Evolutionary conservation across 2,329 filamentous ascomycete species (phyloP), one percentile per base, ranked within the genome.

Genomic region (Myrmaecium sp.): DNA sequence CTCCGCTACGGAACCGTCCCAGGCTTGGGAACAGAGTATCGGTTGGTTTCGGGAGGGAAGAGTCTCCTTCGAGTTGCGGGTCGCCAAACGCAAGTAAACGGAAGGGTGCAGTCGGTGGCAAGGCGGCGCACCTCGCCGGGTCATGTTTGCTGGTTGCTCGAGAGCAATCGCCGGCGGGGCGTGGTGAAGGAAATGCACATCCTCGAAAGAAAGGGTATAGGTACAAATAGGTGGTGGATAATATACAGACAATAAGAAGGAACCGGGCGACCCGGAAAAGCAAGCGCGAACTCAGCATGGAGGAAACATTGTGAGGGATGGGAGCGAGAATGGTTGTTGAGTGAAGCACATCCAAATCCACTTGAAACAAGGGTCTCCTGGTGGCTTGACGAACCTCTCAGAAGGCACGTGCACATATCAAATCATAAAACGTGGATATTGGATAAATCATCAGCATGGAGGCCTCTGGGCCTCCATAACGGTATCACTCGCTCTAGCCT

Each of bases 21-120:
- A 66, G 30, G 31, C 47, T 54, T 14, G 52, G 55, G 9, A 52
- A 51, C 21, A 51, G 49, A 33, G 45, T 54, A 47, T 57, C 58
- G 14, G 59, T 49, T 1, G 54, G 48, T 12, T 52, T 46, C 1
- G 74, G 77, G 14, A 94, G 74, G 5, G 80, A 83, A 2, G 77
- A 82, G 46, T 93, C 81, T 40, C 86, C 86, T 55, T 95, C 86
- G 28, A 95, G 68, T 50, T 95, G 86, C 4, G 86, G 86, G 49
- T 95, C 86, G 33, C 79, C 86, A 13, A 95, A 68, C 1, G 83
- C 73, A 9, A 95, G 73, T 3, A 95, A 69, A 31, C 86, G 69
- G 44, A 95, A 93, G 1, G 83, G 81, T 3, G 82, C 80, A 33
- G 43, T 30, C n/a, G 27, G 6, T 13, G 14, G 29, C 23, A 6